phyloP scores from a whole-genome alignment of 108 stramenopile species.

The Chaetoceros muelleri region DNA sequence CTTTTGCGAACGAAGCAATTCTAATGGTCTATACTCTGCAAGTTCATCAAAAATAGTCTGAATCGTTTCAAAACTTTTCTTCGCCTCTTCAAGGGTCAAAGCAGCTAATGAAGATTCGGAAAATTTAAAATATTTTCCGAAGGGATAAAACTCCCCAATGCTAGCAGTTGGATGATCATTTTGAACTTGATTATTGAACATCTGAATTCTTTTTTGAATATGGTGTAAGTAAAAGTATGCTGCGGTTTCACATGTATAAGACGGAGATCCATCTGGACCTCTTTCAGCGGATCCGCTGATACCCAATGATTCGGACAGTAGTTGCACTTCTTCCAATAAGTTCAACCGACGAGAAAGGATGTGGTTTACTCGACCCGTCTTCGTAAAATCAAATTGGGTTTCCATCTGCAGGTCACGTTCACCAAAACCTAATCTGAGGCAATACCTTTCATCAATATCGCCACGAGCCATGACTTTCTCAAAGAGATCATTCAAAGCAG shows the following conservation, averaged over 20 bases:
- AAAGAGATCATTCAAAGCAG: slow-evolving; percentile 97
- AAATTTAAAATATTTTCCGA: slow-evolving; percentile 36
- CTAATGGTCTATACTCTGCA: slow-evolving; percentile 87
- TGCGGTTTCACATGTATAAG: slow-evolving; percentile 92
- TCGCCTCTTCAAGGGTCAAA: slow-evolving; percentile 33
- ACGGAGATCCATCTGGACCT: slow-evolving; percentile 67
- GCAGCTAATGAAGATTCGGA: not conserved
- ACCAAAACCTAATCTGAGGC: slow-evolving; percentile 91
- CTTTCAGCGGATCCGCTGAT: slow-evolving; percentile 65
- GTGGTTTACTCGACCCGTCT: slow-evolving; percentile 82
- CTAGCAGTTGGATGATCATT: slow-evolving; percentile 1
- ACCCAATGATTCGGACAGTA: slow-evolving; percentile 76
- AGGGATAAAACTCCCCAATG: slow-evolving; percentile 40
- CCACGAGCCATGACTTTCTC: slow-evolving; percentile 90
- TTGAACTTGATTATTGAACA: slow-evolving; percentile 17
- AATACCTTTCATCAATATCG: slow-evolving; percentile 79
- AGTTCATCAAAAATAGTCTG: slow-evolving; percentile 83
- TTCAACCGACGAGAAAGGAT: slow-evolving; percentile 70
- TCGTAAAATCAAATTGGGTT: slow-evolving; percentile 82
- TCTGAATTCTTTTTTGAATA: slow-evolving; percentile 40
- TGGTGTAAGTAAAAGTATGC: slow-evolving; percentile 77
- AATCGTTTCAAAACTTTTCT: slow-evolving; percentile 30
- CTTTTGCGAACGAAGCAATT: slow-evolving; percentile 87
- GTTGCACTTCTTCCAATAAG: slow-evolving; percentile 83
- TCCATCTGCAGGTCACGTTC: slow-evolving; percentile 76